Percentiles rank a stretch among this genome's conserved stretches.
Evolutionary conservation across 768 basidiomycete genomes (phyloP).

Genomic region (Leccinum olivaceopallidum): DNA sequence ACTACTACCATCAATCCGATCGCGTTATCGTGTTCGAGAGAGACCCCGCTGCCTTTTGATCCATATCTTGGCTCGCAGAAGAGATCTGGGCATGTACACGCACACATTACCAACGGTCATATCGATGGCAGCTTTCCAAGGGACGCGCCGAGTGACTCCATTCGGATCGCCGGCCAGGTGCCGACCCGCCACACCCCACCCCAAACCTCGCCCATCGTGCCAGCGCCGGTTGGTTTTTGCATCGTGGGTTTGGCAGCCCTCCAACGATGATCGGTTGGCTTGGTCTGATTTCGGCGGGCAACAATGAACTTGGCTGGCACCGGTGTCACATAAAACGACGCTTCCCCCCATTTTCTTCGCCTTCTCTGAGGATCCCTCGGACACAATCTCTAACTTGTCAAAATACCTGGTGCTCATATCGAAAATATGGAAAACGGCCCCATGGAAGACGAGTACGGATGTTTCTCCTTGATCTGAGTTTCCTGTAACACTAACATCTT

Average conservation of each 20-base stretch:
- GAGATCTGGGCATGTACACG: neutral
- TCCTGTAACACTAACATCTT: neutral
- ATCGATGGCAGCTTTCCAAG: constrained; percentile 3
- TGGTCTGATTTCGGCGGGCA: neutral
- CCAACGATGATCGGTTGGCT: neutral
- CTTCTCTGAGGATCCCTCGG: too few species aligned
- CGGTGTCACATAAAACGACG: neutral
- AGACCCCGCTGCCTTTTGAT: neutral
- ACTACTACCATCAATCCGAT: neutral
- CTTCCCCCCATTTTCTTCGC: too few species aligned
- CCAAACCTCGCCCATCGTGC: neutral
- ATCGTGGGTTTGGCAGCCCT: neutral
- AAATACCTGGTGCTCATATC: neutral
- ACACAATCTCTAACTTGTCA: neutral
- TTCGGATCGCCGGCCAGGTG: neutral
- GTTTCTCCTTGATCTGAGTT: neutral
- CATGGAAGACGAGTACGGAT: neutral
- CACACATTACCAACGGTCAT: neutral
- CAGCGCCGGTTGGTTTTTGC: neutral
- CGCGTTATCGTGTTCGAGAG: neutral
- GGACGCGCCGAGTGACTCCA: neutral
- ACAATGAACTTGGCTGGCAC: neutral
- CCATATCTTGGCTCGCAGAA: neutral
- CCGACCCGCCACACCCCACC: neutral
- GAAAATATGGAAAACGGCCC: neutral